Evolutionary conservation across 2,329 filamentous ascomycete species (phyloP), one percentile per base, ranked within the genome.

Genomic region (Venturia aucupariae): DNA sequence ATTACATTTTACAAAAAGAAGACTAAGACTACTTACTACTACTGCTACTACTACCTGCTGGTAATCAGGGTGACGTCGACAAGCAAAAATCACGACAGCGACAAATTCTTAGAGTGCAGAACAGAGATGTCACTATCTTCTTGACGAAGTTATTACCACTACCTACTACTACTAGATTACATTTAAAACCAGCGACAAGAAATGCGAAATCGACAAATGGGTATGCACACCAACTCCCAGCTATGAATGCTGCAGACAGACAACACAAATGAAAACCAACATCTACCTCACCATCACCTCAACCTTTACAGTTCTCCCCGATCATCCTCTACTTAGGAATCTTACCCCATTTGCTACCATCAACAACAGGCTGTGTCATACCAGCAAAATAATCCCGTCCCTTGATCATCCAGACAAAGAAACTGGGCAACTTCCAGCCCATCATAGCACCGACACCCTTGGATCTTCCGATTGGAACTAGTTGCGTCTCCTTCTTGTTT

Each of bases 361-460:
- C 60, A 41, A 65, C 41, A 39, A 60, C n/a, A 32, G 22, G 24
- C 30, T 35, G 30, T 22, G 51, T 22, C 44, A 46, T 54, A 46
- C 65, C 55, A 15, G 54, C 60, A 68, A 79, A 69, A 61, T 75
- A 79, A 64, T 79, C 77, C 62, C 73, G 71, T 13, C 77, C 76
- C 70, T 80, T 80, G 65, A 78, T 73, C 66, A 73, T 68, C 73
- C 72, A 74, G 4, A 80, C 75, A 72, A 79, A 71, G 63, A 74
- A 70, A 60, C 73, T 75, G 8, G 75, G 78, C 2, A 77, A 65
- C 54, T 69, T 72, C 60, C 71, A 71, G 0, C 78, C 76, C 60
- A 72, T 72, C 24, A 73, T 71, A 11, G 73, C 73, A 32, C 74
- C 74, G 22, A 75, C 74, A 22, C 74, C 75, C 67, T 75, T 76